These are phyloP conservation scores for Symmetrospora coprosmae DNA, from an alignment of 768 basidiomycete species.

Conservation along the genomic window DNA sequence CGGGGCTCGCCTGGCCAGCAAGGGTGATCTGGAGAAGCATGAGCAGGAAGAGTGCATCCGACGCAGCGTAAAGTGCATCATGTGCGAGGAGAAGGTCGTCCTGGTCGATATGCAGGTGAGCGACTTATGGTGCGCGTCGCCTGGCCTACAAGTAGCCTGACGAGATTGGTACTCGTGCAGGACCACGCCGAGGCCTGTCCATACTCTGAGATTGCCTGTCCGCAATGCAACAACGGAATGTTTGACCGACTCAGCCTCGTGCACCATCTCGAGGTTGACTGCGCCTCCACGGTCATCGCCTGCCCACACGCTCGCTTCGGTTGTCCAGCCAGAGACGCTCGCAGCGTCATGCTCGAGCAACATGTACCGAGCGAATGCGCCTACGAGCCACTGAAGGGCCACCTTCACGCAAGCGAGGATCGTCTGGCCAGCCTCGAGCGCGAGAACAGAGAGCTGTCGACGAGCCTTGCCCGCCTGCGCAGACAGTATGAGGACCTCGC, in stretches of 20 bases:
- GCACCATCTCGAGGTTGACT: neutral
- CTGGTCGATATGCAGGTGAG: neutral
- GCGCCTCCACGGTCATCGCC: neutral
- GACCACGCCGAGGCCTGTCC: neutral
- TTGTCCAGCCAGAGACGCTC: neutral
- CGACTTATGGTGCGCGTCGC: too few relatives aligned
- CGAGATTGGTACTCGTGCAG: too few relatives aligned
- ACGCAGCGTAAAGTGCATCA: neutral
- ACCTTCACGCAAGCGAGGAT: neutral
- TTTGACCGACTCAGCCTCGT: neutral
- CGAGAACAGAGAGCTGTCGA: neutral
- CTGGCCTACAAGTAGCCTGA: too few relatives aligned
- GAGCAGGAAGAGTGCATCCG: neutral
- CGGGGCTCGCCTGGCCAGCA: neutral
- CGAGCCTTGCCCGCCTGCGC: neutral
- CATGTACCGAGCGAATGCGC: neutral
- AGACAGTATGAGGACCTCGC: neutral
- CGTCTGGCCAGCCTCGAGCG: neutral
- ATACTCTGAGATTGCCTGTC: neutral
- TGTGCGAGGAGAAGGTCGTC: neutral
- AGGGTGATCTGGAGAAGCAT: neutral
- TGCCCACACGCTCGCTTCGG: conserved; percentile 9
- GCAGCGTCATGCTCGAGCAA: neutral
- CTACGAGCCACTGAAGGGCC: conserved; percentile 11
- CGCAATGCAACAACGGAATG: neutral